A percentile compares a stretch with the other conserved stretches of the same genome.
Conservation (phyloP, 768 basidiomycete genomes). For the Mrakia frigida region DNA sequence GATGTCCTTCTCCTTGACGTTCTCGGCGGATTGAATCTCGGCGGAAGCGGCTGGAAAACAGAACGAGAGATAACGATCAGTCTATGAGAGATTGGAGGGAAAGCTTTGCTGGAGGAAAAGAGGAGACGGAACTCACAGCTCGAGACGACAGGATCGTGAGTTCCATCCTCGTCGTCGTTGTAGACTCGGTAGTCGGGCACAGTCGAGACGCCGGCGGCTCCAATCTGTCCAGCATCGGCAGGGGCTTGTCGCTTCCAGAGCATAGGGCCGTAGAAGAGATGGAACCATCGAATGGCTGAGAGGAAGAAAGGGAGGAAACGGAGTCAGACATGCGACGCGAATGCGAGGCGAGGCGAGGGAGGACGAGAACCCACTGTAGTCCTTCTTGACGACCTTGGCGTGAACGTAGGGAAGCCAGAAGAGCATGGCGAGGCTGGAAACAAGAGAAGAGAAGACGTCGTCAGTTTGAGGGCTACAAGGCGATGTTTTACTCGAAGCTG, state of each 20-base stretch:
- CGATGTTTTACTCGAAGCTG: too few relatives aligned
- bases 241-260: constrained; percentile 46
- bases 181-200: constrained; percentile 44
- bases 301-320: too few relatives aligned
- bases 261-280: constrained; percentile 48
- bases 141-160: neutral
- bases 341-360: too few relatives aligned
- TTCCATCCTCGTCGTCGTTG: constrained; percentile 15
- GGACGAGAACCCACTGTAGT: constrained; percentile 41
- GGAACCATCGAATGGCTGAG: constrained; percentile 44
- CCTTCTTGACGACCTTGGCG: constrained; percentile 46
- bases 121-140: neutral
- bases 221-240: constrained; percentile 38
- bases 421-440: constrained; percentile 43
- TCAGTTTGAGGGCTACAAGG: too few relatives aligned
- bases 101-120: too few relatives aligned
- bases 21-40: neutral
- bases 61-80: neutral
- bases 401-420: constrained; percentile 49
- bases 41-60: neutral
- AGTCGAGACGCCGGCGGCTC: constrained; percentile 25
- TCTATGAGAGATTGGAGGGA: neutral
- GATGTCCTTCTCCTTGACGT: constrained; percentile 23
- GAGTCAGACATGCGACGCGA: neutral
- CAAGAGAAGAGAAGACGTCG: too few relatives aligned